phyloP scores from a whole-genome alignment of 768 basidiomycete genomes.

The Mycena sanguinolenta region DNA sequence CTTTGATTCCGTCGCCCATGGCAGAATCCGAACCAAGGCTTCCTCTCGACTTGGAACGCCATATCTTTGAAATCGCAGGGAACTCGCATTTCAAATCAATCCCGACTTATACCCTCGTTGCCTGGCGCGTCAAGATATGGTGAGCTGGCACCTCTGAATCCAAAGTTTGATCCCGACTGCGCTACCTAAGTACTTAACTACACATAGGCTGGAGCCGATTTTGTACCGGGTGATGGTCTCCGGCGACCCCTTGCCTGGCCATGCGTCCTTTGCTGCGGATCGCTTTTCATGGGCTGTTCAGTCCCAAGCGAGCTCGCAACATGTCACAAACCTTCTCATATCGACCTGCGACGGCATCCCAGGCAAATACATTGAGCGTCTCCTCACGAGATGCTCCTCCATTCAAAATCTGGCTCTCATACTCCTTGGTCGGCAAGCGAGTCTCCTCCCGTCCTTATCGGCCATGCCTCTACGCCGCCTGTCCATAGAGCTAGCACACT shows the following conservation, averaged over 20 bases:
- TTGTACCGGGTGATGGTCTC: constrained; percentile 15
- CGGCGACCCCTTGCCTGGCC: neutral
- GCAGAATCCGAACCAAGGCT: neutral
- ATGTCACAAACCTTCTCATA: constrained; percentile 4
- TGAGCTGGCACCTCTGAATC: too few species aligned
- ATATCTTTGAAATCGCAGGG: constrained; percentile 7
- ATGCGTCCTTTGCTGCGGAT: neutral
- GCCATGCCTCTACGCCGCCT: constrained; percentile 7
- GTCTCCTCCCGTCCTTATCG: neutral
- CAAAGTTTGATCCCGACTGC: too few species aligned
- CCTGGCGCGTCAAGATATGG: constrained; percentile 15
- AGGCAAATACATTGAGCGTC: neutral
- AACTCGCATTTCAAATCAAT: constrained; percentile 3
- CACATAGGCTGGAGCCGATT: constrained; percentile 7
- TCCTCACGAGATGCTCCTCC: neutral
- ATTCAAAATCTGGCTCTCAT: neutral
- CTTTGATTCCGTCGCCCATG: neutral
- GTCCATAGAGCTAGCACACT: neutral
- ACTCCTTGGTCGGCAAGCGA: neutral
- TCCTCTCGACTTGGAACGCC: constrained; percentile 2
- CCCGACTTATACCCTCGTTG: constrained; percentile 6
- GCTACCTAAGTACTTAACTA: neutral
- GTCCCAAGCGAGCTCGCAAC: constrained; percentile 1
- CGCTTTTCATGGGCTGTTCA: neutral
- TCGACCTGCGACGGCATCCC: neutral